Conservation (phyloP, 768 basidiomycete genomes). For the Sporobolomyces phaffii region DNA sequence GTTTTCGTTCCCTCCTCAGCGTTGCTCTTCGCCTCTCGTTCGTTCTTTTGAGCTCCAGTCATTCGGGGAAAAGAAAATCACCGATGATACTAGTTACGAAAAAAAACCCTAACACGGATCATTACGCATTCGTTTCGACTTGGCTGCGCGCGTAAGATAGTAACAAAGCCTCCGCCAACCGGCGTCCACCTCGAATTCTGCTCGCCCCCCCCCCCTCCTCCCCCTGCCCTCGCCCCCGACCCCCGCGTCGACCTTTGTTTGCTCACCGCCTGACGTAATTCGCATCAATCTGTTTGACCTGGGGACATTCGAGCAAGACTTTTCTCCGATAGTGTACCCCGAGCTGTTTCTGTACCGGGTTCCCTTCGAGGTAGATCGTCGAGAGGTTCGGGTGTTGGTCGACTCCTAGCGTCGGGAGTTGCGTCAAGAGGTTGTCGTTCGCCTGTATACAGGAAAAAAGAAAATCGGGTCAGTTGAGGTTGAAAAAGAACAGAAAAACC, state of each 20-base stretch:
- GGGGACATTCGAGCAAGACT: conserved; percentile 77
- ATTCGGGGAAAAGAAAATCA: no score
- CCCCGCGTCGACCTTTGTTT: no score
- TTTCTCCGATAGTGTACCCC: conserved; percentile 76
- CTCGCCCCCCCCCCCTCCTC: no score
- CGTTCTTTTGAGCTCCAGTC: no score
- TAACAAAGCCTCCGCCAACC: no score
- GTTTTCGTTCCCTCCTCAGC: not conserved
- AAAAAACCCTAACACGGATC: no score
- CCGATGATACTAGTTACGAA: no score
- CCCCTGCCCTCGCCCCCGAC: no score
- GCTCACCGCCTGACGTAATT: conserved; percentile 54
- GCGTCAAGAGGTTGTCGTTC: conserved; percentile 76
- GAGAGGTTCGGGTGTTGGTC: conserved; percentile 64
- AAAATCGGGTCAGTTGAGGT: not conserved
- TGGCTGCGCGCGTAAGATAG: no score
- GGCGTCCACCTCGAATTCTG: no score
- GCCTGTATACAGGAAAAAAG: conserved; percentile 53
- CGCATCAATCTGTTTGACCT: conserved; percentile 89
- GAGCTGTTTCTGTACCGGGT: conserved; percentile 79
- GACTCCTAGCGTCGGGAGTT: conserved; percentile 61
- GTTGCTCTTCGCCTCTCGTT: not conserved
- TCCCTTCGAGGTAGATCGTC: conserved; percentile 91
- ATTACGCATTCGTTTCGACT: no score
- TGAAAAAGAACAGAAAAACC: no score